These are phyloP conservation scores for Pythium monospermum DNA, from an alignment of 352 stramenopile genomes.

Conservation along the genomic window DNA sequence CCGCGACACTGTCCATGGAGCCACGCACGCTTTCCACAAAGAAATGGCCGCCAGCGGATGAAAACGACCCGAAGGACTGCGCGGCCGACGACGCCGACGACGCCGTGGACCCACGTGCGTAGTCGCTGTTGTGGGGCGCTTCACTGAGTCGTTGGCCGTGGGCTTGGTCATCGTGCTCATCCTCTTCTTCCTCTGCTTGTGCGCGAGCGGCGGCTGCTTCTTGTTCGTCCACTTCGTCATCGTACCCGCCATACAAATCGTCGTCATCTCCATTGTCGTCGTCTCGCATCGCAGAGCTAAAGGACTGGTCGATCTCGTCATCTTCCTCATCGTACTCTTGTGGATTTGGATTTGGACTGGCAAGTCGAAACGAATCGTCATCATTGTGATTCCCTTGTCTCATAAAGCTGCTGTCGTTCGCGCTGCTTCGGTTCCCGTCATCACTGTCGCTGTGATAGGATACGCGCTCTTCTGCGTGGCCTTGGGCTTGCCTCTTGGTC, in stretches of 20 bases:
- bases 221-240: constrained; percentile 13
- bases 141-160: constrained; percentile 7
- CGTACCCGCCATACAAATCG: constrained; percentile 8
- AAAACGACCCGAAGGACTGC: constrained; percentile 9
- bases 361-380: constrained; percentile 6
- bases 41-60: constrained; percentile 9
- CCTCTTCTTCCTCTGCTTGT: constrained; percentile 2
- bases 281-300: neutral
- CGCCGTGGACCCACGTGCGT: constrained; percentile 6
- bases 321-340: no score
- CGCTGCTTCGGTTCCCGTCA: neutral
- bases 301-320: no score
- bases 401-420: constrained; percentile 10
- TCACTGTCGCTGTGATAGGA: neutral
- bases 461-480: neutral
- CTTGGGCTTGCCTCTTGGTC: no score
- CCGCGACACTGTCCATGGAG: constrained; percentile 18
- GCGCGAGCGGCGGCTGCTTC: neutral
- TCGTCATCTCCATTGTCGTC: constrained; percentile 4
- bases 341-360: no score
- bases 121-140: constrained; percentile 3
- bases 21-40: constrained; percentile 21
- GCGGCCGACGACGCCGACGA: neutral
- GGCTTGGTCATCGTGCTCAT: neutral
- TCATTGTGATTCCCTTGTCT: neutral